These are phyloP conservation scores for Raddia guianensis DNA, from an alignment of 176 grass and related monocot genomes.

Conservation along the genomic window DNA sequence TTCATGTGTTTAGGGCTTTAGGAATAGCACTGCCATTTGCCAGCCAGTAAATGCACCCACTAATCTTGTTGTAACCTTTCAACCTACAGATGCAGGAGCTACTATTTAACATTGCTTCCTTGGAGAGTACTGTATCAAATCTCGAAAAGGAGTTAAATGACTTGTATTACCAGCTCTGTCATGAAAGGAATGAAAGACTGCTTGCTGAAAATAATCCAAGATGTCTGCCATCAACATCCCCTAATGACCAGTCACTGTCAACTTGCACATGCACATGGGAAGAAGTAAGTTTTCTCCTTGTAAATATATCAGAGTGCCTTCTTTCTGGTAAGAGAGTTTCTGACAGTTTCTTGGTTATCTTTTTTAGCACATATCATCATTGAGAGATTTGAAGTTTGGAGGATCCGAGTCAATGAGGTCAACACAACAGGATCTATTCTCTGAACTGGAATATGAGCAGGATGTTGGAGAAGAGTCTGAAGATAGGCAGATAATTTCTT, in stretches of 20 bases:
- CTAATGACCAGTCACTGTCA: constrained; percentile 51
- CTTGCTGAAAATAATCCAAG: constrained; percentile 69
- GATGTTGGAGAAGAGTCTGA: constrained; percentile 45
- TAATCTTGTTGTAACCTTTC: constrained; percentile 27
- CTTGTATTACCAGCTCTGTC: constrained; percentile 79
- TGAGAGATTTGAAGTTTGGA: constrained; percentile 84
- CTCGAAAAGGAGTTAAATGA: constrained; percentile 89
- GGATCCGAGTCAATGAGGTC: constrained; percentile 63
- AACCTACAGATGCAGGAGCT: constrained; percentile 66
- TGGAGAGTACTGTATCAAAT: constrained; percentile 72
- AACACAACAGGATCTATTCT: constrained; percentile 51
- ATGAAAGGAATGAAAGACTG: constrained; percentile 80
- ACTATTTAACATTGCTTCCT: constrained; percentile 61
- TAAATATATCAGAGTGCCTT: constrained; percentile 10
- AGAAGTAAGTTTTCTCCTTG: constrained; percentile 60
- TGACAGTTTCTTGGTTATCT: constrained; percentile 43
- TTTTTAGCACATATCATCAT: constrained; percentile 84
- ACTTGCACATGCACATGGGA: constrained; percentile 82
- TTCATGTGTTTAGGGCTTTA: neutral
- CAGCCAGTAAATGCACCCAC: neutral
- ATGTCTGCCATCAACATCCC: constrained; percentile 53
- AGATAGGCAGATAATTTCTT: constrained; percentile 45
- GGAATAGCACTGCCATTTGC: neutral
- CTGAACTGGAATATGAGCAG: constrained; percentile 47
- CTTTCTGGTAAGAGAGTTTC: constrained; percentile 26